These are phyloP conservation scores for Melanomma pulvis-pyrius DNA, from an alignment of 495 filamentous ascomycete species.

Conservation along the genomic window DNA sequence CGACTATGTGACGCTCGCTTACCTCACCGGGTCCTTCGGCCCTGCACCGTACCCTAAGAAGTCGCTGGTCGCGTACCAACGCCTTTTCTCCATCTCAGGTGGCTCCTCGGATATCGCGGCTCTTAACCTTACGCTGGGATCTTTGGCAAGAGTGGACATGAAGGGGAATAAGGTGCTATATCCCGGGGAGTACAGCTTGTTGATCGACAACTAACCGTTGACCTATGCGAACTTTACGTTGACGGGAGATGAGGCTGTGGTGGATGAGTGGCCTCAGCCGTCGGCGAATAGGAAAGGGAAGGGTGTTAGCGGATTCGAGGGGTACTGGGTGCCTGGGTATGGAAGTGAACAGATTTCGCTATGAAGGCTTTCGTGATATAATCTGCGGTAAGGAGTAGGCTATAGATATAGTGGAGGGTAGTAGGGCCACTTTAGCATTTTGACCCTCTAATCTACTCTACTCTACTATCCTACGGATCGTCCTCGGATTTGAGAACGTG, in stretches of 20 bases:
- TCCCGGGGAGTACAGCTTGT: slow-evolving; percentile 64
- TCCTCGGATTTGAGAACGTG: too few relatives aligned
- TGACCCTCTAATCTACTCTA: too few relatives aligned
- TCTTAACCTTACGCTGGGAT: slow-evolving; percentile 60
- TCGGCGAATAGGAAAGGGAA: slow-evolving; percentile 27
- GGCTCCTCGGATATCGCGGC: slow-evolving; percentile 45
- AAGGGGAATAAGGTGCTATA: slow-evolving; percentile 64
- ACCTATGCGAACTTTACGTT: slow-evolving; percentile 49
- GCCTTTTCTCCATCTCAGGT: slow-evolving; percentile 53
- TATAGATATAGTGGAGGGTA: too few relatives aligned
- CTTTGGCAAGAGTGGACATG: slow-evolving; percentile 60
- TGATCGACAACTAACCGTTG: slow-evolving; percentile 54
- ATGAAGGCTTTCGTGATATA: too few relatives aligned
- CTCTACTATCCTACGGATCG: too few relatives aligned
- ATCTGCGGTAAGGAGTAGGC: too few relatives aligned
- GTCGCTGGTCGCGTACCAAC: slow-evolving; percentile 62
- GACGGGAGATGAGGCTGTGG: slow-evolving; percentile 47
- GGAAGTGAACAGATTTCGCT: slow-evolving; percentile 26
- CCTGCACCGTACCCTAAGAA: slow-evolving; percentile 66
- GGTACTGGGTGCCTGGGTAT: slow-evolving; percentile 29
- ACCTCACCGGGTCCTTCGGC: slow-evolving; percentile 58
- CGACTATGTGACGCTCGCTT: slow-evolving; percentile 63
- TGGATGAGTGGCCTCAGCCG: slow-evolving; percentile 53
- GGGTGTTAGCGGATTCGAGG: slow-evolving; percentile 26
- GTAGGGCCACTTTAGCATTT: too few relatives aligned